Base-by-base conservation (phyloP, 2,329 filamentous ascomycete species). In the Trichoderma sp. region DNA sequence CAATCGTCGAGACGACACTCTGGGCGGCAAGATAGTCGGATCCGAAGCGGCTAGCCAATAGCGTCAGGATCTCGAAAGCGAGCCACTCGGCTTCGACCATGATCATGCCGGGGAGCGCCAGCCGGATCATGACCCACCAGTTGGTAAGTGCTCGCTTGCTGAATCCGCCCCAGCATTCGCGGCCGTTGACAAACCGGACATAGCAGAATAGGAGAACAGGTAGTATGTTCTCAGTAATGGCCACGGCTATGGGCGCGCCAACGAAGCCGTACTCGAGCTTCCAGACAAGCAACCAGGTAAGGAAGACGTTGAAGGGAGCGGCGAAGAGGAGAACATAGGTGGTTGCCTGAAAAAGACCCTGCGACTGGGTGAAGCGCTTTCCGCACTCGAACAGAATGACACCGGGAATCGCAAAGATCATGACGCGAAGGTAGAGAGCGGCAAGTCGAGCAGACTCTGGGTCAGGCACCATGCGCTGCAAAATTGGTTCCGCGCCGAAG, bases 31-130 rank as follows among this genome's bases (percentile, higher is more conserved):
- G 88, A 73, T 92, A 90, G 20, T 91, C 91, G 2, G 93, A 90
- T 17, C 92, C 93, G 71, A 98, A 91, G 76, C 92, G 93, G 66
- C 91, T 93, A 0, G 93, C 89, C 9, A 91, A 90, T n/a, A 98
- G 85, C 0, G 94, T 97, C 73, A 97, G 85, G 63, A 97, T 90
- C 80, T 98, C 95, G 80, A 98, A 98, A 7, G 95, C 94, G 12
- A 98, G 87, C 83, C 93, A 97, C 80, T 98, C 95, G 6, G 95
- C 94, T 80, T 97, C 91, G 2, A 98, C 92, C 95, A 98, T 98
- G 74, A 97, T 84, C 79, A 98, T 90, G 1, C 95, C 95, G 0
- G 95, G 95, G 13, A 98, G 84, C 0, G 95, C 94, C 47, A 98
- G 90, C 62, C 90, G 89, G 76, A 98, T 88, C 95, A 97, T 97